A percentile compares a stretch with the other conserved stretches of the same genome.
Evolutionary conservation across 2,329 filamentous ascomycete genomes (phyloP).

Genomic region (Colletotrichum caudatum): DNA sequence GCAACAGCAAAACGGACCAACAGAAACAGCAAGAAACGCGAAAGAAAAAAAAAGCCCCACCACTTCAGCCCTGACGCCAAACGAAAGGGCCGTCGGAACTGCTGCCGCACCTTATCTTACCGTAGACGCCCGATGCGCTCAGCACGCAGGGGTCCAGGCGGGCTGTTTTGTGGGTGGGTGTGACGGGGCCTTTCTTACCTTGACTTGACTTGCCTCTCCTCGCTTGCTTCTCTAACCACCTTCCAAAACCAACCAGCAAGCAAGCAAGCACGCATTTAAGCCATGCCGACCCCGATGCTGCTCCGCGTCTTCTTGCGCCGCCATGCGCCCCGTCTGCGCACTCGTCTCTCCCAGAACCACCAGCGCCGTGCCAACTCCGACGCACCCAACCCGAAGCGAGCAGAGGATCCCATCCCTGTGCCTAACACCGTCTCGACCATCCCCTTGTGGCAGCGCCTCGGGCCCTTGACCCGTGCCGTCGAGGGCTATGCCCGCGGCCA

Average conservation of each 20-base stretch:
- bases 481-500: constrained; percentile 78
- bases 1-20: constrained; percentile 15
- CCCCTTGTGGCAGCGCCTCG: constrained; percentile 68
- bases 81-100: constrained; percentile 26
- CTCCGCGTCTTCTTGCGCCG: constrained; percentile 48
- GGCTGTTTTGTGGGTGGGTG: constrained; percentile 14
- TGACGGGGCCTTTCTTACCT: neutral
- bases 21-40: constrained; percentile 22
- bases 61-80: constrained; percentile 23
- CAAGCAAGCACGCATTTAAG: neutral
- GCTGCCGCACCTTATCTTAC: constrained; percentile 20
- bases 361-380: constrained; percentile 48
- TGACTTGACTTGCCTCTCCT: neutral
- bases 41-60: constrained; percentile 9
- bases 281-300: constrained; percentile 45
- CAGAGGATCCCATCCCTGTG: constrained; percentile 55
- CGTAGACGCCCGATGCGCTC: constrained; percentile 6
- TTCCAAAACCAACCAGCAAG: neutral
- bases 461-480: constrained; percentile 65
- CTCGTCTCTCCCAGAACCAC: constrained; percentile 35
- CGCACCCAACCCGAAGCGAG: constrained; percentile 37
- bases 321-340: constrained; percentile 45
- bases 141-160: constrained; percentile 13
- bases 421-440: constrained; percentile 56
- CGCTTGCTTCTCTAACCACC: constrained; percentile 15